These are phyloP conservation scores for Solanum arcanum DNA, from an alignment of 257 asterid genomes.

Conservation along the genomic window DNA sequence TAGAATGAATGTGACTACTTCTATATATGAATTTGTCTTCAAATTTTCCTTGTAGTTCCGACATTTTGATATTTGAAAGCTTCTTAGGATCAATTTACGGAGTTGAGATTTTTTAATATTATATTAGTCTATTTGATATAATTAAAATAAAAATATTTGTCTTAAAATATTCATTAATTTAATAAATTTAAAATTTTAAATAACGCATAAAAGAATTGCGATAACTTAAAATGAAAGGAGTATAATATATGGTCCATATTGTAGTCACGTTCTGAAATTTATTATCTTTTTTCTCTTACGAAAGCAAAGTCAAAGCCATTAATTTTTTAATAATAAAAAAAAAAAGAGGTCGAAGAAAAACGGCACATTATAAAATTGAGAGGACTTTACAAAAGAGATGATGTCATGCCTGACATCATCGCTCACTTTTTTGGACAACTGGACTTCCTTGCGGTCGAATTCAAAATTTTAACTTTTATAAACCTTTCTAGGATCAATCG, in stretches of 20 bases:
- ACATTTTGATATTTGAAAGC: not conserved
- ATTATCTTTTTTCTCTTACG: not conserved
- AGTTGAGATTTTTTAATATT: not conserved
- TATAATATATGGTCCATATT: not conserved
- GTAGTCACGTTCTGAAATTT: not conserved
- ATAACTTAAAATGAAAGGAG: not conserved
- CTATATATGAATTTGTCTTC: not conserved
- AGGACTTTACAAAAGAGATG: not conserved
- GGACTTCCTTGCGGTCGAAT: not conserved
- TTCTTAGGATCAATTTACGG: not conserved
- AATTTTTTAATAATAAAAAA: not conserved
- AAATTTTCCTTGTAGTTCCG: not conserved
- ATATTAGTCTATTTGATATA: not conserved
- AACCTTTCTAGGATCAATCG: rapidly evolving
- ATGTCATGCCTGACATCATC: not conserved
- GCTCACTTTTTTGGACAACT: not conserved
- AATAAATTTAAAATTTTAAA: too few species aligned
- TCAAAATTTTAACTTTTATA: not conserved
- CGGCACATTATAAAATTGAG: not conserved
- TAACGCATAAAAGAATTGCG: not conserved
- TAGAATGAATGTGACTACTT: not conserved
- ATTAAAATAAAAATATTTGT: too few species aligned
- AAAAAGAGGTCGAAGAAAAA: not conserved
- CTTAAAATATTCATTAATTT: too few species aligned
- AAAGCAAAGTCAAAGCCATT: not conserved